Evolutionary conservation across 2,329 filamentous ascomycete genomes (phyloP).

Genomic region (Pyrenophora teres): DNA sequence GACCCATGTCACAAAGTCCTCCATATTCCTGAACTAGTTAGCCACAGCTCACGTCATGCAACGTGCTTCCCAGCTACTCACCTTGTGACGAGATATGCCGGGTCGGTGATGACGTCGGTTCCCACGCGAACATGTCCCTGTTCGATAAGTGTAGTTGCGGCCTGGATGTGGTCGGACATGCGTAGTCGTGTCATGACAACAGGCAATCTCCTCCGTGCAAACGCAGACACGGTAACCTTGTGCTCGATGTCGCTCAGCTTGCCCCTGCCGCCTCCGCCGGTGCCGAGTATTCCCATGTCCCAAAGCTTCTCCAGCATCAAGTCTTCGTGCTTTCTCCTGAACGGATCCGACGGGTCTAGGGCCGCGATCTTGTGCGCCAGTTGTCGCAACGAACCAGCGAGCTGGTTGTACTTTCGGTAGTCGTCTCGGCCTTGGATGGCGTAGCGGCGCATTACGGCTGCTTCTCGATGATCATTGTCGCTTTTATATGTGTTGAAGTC

Average conservation of each 20-base stretch:
- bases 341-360: constrained; percentile 76
- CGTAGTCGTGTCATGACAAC: constrained; percentile 88
- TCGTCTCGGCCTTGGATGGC: constrained; percentile 83
- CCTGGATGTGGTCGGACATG: constrained; percentile 90
- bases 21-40: constrained; percentile 68
- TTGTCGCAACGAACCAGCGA: constrained; percentile 73
- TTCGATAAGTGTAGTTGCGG: constrained; percentile 82
- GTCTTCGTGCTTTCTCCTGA: constrained; percentile 82
- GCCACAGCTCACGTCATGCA: no score
- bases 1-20: constrained; percentile 97
- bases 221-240: constrained; percentile 84
- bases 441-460: constrained; percentile 79
- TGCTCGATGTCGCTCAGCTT: constrained; percentile 75
- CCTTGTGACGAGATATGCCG: constrained; percentile 80
- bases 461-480: constrained; percentile 84
- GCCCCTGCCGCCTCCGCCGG: constrained; percentile 66
- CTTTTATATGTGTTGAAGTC: constrained; percentile 95
- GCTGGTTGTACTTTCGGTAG: constrained; percentile 63
- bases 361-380: constrained; percentile 86
- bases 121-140: constrained; percentile 92
- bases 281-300: constrained; percentile 84
- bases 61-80: no score
- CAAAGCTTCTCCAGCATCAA: constrained; percentile 89
- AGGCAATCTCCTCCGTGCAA: constrained; percentile 80
- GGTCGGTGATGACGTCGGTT: constrained; percentile 86